These are phyloP conservation scores for Vigna radiata DNA, from an alignment of 306 rosid species.

Conservation along the genomic window DNA sequence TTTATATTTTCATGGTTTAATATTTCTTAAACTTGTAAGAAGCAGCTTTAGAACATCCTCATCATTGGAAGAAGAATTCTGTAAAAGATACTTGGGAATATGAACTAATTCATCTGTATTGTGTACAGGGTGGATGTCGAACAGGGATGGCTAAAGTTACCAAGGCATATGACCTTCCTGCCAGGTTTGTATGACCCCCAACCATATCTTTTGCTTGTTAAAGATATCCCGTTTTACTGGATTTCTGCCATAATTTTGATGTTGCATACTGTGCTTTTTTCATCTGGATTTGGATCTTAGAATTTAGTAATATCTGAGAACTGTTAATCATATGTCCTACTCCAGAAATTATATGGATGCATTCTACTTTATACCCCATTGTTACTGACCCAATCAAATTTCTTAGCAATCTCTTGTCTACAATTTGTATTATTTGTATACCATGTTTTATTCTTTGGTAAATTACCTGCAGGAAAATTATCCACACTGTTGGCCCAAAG, in stretches of 20 bases:
- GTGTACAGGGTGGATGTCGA: slow-evolving; percentile 93
- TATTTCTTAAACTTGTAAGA: slow-evolving; percentile 30
- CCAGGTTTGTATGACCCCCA: slow-evolving; percentile 66
- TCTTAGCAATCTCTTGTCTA: slow-evolving; percentile 6
- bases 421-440: slow-evolving; percentile 6
- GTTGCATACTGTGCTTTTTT: not conserved
- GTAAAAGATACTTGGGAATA: slow-evolving; percentile 1
- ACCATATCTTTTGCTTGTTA: slow-evolving; percentile 29
- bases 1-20: slow-evolving; percentile 25
- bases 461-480: slow-evolving; percentile 72
- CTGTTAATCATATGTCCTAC: slow-evolving; percentile 10
- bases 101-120: slow-evolving; percentile 45
- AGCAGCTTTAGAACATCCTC: slow-evolving; percentile 25
- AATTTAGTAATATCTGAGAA: slow-evolving; percentile 12
- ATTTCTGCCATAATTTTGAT: slow-evolving; percentile 17
- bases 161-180: slow-evolving; percentile 93
- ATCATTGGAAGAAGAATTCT: slow-evolving; percentile 33
- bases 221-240: slow-evolving; percentile 25
- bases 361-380: slow-evolving; percentile 31
- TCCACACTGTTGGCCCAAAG: slow-evolving; percentile 98
- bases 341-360: slow-evolving; percentile 29
- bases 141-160: slow-evolving; percentile 99
- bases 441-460: slow-evolving; percentile 34
- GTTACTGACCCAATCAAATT: not conserved
- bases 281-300: slow-evolving; percentile 11